Base-by-base conservation (phyloP, 306 rosid species). In the Gastrolobium bilobum region DNA sequence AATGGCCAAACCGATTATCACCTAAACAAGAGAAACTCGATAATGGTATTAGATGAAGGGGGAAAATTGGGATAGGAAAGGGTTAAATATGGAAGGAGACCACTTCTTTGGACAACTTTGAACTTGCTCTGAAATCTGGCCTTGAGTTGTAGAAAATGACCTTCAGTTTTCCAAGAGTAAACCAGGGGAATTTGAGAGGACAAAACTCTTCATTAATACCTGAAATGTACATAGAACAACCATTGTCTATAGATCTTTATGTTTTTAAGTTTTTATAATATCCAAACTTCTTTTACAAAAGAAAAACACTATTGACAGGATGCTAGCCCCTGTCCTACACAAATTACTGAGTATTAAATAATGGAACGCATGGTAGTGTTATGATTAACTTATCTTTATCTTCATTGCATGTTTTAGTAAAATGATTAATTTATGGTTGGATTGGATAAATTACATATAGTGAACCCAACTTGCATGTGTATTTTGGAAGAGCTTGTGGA, bases 131-230 rank as follows among this genome's bases (percentile, higher is more conserved):
- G 60, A 43, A 31, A 56, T 56, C 46, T 43, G 48, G 38, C 39
- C 15, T 38, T 31, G 61, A 53, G 31, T 65, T 53, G 67, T 43
- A 67, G 37, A 29, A 10, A 15, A 46, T 43, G 37, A 11, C 34
- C 53, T 43, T 68, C 29, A 10, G 33, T 78, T 68, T 68, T 78
- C 59, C 44, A 10, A 39, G 56, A 54, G 68, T 56, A 78, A 54
- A 68, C n/a, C 1, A 0, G 69, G 37, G 76, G 33, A 66, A 29
- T 7, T n/a, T 40, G 46, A 57, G 54, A 68, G 61, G 50, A 39
- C 74, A 38, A 33, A 77, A 57, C 51, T 31, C 59, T 15, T 56
- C 68, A 37, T 54, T 43, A 40, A 43, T 67, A 10, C 68, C 61
- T 48, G 9, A 34, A 34, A 14, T 54, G 9, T 42, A 3, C 10